Evolutionary conservation across 2,329 filamentous ascomycete species (phyloP).

Genomic region (Coniochaeta sp.): DNA sequence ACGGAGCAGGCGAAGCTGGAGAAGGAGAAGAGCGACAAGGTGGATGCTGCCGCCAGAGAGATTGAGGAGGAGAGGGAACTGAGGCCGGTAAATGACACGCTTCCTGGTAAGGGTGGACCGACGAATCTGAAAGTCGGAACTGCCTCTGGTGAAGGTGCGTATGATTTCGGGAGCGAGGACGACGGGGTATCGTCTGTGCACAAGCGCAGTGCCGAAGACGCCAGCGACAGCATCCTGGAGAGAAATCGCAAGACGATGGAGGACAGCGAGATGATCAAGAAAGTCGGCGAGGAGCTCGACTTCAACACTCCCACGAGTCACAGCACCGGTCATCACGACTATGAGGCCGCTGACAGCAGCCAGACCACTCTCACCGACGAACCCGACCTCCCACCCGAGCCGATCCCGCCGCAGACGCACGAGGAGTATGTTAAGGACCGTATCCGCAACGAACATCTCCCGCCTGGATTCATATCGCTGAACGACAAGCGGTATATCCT

Average conservation of each 20-base stretch:
- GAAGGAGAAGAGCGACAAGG: not conserved
- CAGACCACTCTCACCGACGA: slow-evolving; percentile 11
- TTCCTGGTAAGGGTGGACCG: not conserved
- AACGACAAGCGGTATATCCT: slow-evolving; percentile 48
- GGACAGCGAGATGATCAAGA: slow-evolving; percentile 12
- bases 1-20: slow-evolving; percentile 7
- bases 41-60: not conserved
- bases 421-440: slow-evolving; percentile 42
- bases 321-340: not conserved
- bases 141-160: not conserved
- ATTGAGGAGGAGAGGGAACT: not conserved
- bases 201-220: not conserved
- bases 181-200: not conserved
- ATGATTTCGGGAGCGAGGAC: not conserved
- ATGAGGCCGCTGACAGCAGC: not conserved
- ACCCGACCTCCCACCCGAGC: slow-evolving; percentile 19
- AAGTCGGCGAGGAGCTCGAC: slow-evolving; percentile 14
- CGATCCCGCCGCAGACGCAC: slow-evolving; percentile 39
- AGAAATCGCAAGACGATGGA: slow-evolving; percentile 6
- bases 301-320: slow-evolving; percentile 8
- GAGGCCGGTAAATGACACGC: slow-evolving; percentile 3
- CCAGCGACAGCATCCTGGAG: not conserved
- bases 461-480: slow-evolving; percentile 42
- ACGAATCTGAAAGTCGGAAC: not conserved
- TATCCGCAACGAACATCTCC: slow-evolving; percentile 36